phyloP scores from a whole-genome alignment of 352 stramenopile genomes.

The Phytophthora rubi region DNA sequence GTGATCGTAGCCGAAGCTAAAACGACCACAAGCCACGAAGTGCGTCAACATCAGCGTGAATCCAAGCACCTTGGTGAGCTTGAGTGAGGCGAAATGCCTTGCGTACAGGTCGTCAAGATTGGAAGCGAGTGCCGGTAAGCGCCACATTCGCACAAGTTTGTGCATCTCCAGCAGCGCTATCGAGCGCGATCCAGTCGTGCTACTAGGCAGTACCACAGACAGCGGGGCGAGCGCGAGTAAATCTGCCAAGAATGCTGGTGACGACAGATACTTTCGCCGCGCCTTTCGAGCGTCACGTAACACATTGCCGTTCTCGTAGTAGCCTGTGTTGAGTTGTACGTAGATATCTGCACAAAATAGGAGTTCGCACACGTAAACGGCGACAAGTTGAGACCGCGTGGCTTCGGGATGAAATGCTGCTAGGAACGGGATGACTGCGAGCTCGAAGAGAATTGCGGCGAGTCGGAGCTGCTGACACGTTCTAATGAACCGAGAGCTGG shows the following conservation, averaged over 20 bases:
- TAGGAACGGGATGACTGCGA: conserved; percentile 54
- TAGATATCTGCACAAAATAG: conserved; percentile 72
- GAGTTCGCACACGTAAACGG: conserved; percentile 61
- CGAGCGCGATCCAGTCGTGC: conserved; percentile 12
- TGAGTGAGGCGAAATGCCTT: conserved; percentile 61
- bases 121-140: conserved; percentile 55
- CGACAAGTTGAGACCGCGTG: conserved; percentile 34
- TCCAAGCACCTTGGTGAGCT: conserved; percentile 62
- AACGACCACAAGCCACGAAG: conserved; percentile 59
- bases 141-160: conserved; percentile 61
- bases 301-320: conserved; percentile 76
- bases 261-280: conserved; percentile 67
- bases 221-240: conserved; percentile 54
- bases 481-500: conserved; percentile 57
- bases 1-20: conserved; percentile 54
- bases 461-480: conserved; percentile 64
- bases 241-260: conserved; percentile 57
- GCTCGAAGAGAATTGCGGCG: conserved; percentile 58
- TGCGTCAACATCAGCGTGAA: conserved; percentile 59
- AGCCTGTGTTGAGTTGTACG: conserved; percentile 76
- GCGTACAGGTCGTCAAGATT: conserved; percentile 75
- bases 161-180: conserved; percentile 54
- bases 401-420: conserved; percentile 38
- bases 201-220: conserved; percentile 42
- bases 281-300: conserved; percentile 65